phyloP scores from a whole-genome alignment of 176 grass and related monocot species.

The Rhipidocladum racemiflorum region DNA sequence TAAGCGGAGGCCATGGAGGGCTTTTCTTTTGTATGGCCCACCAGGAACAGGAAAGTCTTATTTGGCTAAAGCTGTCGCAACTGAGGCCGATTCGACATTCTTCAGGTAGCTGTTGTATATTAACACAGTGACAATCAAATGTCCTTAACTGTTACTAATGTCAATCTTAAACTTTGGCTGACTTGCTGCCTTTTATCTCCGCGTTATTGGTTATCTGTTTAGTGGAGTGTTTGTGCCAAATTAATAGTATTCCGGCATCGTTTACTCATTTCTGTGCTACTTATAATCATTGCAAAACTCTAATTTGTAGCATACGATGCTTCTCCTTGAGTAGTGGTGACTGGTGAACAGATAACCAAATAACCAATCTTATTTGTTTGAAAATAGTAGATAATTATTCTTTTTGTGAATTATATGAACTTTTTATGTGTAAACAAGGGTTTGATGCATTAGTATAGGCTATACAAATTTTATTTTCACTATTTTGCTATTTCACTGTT shows the following conservation, averaged over 20 bases:
- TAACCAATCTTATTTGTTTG: background rate
- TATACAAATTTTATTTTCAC: background rate
- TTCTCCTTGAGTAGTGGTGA: background rate
- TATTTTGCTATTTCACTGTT: background rate
- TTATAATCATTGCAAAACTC: background rate
- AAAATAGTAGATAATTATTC: background rate
- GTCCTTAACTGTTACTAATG: background rate
- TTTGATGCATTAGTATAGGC: background rate
- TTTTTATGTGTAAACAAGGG: background rate
- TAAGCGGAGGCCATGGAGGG: constrained; percentile 94
- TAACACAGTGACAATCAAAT: background rate
- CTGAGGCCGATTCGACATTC: constrained; percentile 96
- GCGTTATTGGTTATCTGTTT: background rate
- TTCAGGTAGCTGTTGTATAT: constrained; percentile 68
- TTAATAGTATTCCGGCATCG: background rate
- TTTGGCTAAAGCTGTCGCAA: constrained; percentile 95
- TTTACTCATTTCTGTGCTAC: background rate
- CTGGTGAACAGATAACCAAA: background rate
- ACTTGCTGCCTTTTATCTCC: background rate
- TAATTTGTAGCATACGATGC: background rate
- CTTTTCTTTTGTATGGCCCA: constrained; percentile 95
- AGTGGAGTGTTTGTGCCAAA: background rate
- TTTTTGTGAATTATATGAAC: background rate
- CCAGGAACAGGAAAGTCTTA: constrained; percentile 99
- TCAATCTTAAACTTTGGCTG: background rate